Percentiles rank a stretch among this genome's conserved stretches.
phyloP scores from a whole-genome alignment of 768 basidiomycete genomes.

The Amanita fuliginea region DNA sequence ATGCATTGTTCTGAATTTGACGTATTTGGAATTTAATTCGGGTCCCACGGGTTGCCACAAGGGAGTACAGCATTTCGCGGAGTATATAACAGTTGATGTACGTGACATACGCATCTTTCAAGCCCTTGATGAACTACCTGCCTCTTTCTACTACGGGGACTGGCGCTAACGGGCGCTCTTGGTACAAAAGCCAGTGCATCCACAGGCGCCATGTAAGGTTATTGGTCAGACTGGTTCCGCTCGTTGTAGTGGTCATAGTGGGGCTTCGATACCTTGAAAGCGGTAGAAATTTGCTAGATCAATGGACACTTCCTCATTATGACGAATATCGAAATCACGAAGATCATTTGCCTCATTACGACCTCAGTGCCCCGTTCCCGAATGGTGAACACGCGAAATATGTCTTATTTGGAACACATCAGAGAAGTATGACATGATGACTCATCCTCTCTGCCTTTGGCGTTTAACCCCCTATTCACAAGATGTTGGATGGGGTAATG shows the following conservation, averaged over 20 bases:
- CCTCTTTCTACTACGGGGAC: background rate
- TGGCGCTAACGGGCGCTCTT: background rate
- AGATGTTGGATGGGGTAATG: constrained; percentile 52
- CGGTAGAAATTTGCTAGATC: background rate
- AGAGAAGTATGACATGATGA: background rate
- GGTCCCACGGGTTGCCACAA: too few relatives aligned
- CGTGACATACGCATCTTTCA: too few relatives aligned
- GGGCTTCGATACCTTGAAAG: background rate
- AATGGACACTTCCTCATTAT: background rate
- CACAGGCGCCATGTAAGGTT: background rate
- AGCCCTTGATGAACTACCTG: background rate
- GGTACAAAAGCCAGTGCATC: background rate
- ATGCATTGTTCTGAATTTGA: too few relatives aligned
- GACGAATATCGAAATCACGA: background rate
- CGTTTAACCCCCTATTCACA: constrained; percentile 8
- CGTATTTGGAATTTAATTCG: too few relatives aligned
- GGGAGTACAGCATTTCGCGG: too few relatives aligned
- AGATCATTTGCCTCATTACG: background rate
- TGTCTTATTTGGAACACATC: background rate
- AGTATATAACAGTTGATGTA: too few relatives aligned
- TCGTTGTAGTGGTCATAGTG: background rate
- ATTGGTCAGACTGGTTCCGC: background rate
- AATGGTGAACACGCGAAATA: constrained; percentile 1
- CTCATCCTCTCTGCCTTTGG: background rate
- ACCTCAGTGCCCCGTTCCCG: background rate